Conservation (phyloP, 441 rosid genomes). For the Populus hybrid region DNA sequence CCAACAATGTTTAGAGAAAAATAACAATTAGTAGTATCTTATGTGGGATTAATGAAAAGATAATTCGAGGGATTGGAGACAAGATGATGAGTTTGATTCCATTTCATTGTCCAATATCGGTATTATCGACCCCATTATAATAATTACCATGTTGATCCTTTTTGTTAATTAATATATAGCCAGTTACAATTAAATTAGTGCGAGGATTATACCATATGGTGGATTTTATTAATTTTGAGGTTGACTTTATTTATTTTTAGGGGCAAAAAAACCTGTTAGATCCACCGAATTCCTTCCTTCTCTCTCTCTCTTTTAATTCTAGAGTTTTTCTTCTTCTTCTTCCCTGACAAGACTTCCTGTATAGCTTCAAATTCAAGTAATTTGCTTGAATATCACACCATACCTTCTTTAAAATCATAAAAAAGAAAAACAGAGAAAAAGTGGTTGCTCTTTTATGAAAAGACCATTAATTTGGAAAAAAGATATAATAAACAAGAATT, state of each 20-base stretch:
- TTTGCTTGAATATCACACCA: no score
- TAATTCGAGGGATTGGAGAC: neutral
- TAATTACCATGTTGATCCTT: neutral
- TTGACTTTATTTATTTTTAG: neutral
- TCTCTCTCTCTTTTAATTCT: neutral
- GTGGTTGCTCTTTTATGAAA: no score
- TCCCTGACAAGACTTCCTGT: no score
- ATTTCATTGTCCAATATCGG: neutral
- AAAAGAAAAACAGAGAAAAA: no score
- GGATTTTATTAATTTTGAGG: neutral
- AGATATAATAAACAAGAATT: no score
- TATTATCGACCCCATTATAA: neutral
- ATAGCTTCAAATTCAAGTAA: no score
- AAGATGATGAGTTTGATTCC: neutral
- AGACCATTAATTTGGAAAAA: no score
- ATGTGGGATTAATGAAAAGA: neutral
- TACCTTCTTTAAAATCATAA: no score
- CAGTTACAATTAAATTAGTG: neutral
- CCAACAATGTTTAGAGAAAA: slow-evolving; percentile 8
- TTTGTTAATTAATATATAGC: neutral
- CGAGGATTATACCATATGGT: neutral
- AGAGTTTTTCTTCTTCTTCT: neutral
- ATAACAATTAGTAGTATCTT: neutral
- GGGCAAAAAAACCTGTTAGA: neutral
- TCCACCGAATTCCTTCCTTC: neutral